These are phyloP conservation scores for Eucalyptus polyanthemos DNA, from an alignment of 345 rosid genomes.

Conservation along the genomic window DNA sequence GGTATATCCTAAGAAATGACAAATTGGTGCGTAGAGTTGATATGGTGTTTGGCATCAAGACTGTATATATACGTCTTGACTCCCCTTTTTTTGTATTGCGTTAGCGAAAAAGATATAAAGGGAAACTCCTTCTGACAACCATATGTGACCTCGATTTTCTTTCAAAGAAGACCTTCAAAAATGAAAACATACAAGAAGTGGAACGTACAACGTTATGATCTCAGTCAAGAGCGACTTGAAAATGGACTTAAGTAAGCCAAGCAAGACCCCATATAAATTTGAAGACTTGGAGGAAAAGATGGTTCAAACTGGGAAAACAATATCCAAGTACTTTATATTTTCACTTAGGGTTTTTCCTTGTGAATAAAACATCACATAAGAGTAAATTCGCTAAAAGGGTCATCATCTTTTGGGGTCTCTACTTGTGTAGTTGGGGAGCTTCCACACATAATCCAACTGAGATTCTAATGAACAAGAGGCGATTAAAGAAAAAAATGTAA, in stretches of 20 bases:
- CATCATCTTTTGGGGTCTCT: neutral
- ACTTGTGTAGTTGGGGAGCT: neutral
- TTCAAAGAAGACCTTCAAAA: neutral
- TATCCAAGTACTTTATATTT: neutral
- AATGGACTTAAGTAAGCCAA: neutral
- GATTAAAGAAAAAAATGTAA: neutral
- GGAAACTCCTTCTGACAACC: neutral
- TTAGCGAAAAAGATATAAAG: neutral
- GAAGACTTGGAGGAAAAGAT: neutral
- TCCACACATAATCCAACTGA: neutral
- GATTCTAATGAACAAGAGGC: neutral
- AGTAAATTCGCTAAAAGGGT: neutral
- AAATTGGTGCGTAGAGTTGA: neutral
- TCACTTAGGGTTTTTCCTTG: neutral
- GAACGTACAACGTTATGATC: neutral
- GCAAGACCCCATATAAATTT: neutral
- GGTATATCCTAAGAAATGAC: neutral
- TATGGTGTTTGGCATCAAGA: neutral
- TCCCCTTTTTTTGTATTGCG: neutral
- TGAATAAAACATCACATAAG: neutral
- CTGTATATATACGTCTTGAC: neutral
- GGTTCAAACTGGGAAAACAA: neutral
- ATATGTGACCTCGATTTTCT: neutral
- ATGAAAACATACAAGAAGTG: neutral
- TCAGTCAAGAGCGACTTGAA: neutral